Conservation (phyloP, 2,329 filamentous ascomycete species). For the Aspergillus nomiae region DNA sequence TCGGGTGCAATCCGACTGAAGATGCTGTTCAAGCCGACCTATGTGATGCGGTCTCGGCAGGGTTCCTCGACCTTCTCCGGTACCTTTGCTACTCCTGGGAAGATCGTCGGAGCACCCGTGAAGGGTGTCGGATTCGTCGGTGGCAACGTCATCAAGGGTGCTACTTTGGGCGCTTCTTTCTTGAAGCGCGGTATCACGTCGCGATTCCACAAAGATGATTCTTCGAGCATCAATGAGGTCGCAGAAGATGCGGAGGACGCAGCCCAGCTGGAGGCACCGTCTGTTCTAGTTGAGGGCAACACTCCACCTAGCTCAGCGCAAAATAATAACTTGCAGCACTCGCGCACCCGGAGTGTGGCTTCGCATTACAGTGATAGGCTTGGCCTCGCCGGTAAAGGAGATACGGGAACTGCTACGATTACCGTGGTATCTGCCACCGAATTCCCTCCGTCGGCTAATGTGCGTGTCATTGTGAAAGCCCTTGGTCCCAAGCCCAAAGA, state of each 20-base stretch:
- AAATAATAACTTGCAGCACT: constrained; percentile 42
- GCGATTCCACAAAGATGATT: constrained; percentile 50
- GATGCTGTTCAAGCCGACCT: constrained; percentile 89
- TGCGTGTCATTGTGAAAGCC: constrained; percentile 75
- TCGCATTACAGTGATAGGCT: constrained; percentile 54
- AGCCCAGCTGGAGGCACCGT: constrained; percentile 21
- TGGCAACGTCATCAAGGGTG: constrained; percentile 83
- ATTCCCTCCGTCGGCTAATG: constrained; percentile 73
- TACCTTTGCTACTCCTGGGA: constrained; percentile 82
- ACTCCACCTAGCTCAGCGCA: constrained; percentile 22
- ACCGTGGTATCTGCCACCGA: constrained; percentile 76
- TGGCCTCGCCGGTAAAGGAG: constrained; percentile 57
- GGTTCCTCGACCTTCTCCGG: constrained; percentile 92
- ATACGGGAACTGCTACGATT: constrained; percentile 76
- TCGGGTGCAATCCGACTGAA: constrained; percentile 80
- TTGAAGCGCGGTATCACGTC: constrained; percentile 77
- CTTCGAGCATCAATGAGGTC: constrained; percentile 27
- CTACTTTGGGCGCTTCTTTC: constrained; percentile 91
- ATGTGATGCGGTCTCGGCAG: constrained; percentile 81
- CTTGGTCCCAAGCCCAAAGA: constrained; percentile 70
- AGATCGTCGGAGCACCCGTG: constrained; percentile 92
- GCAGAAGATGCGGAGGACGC: constrained; percentile 25
- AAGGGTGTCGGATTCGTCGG: constrained; percentile 84
- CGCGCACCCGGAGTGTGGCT: constrained; percentile 50
- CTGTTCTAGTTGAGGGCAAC: constrained; percentile 33